These are phyloP conservation scores for Drosera spatulata DNA, from an alignment of 179 eudicot genomes.

Conservation along the genomic window DNA sequence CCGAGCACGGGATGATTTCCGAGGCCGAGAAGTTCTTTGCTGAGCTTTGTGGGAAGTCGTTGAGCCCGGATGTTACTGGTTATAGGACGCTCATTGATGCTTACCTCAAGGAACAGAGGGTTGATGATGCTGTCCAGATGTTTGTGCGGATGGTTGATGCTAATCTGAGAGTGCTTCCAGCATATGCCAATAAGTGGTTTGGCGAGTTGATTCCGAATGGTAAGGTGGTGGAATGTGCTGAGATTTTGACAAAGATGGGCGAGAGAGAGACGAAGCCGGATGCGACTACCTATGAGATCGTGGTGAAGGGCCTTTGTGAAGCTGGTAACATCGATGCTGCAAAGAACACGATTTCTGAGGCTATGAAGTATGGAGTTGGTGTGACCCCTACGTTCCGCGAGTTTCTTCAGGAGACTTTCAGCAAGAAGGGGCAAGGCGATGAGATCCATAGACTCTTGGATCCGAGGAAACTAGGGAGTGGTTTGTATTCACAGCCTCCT, in stretches of 20 bases:
- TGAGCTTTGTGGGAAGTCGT: slow-evolving; percentile 59
- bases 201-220: slow-evolving; percentile 46
- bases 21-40: slow-evolving; percentile 65
- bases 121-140: slow-evolving; percentile 59
- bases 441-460: slow-evolving; percentile 39
- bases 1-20: slow-evolving; percentile 62
- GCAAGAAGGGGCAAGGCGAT: slow-evolving; percentile 38
- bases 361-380: slow-evolving; percentile 47
- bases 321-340: slow-evolving; percentile 28
- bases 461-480: slow-evolving; percentile 20
- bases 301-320: slow-evolving; percentile 58
- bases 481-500: slow-evolving; percentile 16
- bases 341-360: slow-evolving; percentile 31
- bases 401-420: slow-evolving; percentile 40
- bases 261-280: slow-evolving; percentile 79
- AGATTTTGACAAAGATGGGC: slow-evolving; percentile 57
- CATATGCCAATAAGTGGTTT: slow-evolving; percentile 73
- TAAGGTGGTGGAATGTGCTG: slow-evolving; percentile 38
- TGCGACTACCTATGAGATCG: slow-evolving; percentile 54
- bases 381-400: slow-evolving; percentile 34
- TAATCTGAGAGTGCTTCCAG: slow-evolving; percentile 63
- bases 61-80: slow-evolving; percentile 72
- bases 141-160: slow-evolving; percentile 65
- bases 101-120: slow-evolving; percentile 50
- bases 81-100: slow-evolving; percentile 69